phyloP scores from a whole-genome alignment of 345 rosid species.

The Aethionema arabicum region DNA sequence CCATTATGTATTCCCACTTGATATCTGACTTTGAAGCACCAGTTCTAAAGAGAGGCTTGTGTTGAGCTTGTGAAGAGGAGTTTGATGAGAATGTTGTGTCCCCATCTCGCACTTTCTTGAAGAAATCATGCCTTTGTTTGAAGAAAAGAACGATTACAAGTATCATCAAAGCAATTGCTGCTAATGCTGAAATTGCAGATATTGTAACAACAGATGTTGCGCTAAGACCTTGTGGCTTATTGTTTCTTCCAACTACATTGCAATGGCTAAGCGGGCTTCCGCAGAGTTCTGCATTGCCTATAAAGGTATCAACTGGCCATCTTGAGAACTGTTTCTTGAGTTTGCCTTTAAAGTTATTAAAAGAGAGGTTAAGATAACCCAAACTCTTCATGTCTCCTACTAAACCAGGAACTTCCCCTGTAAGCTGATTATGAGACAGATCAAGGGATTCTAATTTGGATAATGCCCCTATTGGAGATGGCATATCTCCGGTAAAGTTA shows the following conservation, averaged over 20 bases:
- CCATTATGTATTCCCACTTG: slow-evolving; percentile 83
- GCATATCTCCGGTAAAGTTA: slow-evolving; percentile 65
- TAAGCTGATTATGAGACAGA: slow-evolving; percentile 74
- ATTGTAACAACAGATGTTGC: slow-evolving; percentile 49
- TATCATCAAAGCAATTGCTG: slow-evolving; percentile 61
- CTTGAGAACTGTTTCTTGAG: slow-evolving; percentile 64
- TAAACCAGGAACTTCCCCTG: slow-evolving; percentile 64
- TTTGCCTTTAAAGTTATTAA: slow-evolving; percentile 67
- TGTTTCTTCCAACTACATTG: slow-evolving; percentile 23
- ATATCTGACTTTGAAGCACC: slow-evolving; percentile 63
- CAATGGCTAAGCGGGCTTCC: slow-evolving; percentile 70
- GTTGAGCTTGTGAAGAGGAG: slow-evolving; percentile 64
- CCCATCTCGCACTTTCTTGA: slow-evolving; percentile 43
- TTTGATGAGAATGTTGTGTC: slow-evolving; percentile 50
- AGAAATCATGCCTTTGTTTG: slow-evolving; percentile 50
- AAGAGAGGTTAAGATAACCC: slow-evolving; percentile 74
- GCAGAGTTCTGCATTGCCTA: slow-evolving; percentile 70
- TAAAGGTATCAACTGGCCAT: slow-evolving; percentile 77
- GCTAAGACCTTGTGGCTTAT: slow-evolving; percentile 47
- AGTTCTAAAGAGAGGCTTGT: slow-evolving; percentile 57
- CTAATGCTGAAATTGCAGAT: slow-evolving; percentile 62
- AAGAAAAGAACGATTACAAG: slow-evolving; percentile 49
- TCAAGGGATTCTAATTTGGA: slow-evolving; percentile 77
- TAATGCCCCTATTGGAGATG: slow-evolving; percentile 62
- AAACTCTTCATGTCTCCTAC: slow-evolving; percentile 75